phyloP scores from a whole-genome alignment of 257 asterid species.

The Nemophila menziesii region DNA sequence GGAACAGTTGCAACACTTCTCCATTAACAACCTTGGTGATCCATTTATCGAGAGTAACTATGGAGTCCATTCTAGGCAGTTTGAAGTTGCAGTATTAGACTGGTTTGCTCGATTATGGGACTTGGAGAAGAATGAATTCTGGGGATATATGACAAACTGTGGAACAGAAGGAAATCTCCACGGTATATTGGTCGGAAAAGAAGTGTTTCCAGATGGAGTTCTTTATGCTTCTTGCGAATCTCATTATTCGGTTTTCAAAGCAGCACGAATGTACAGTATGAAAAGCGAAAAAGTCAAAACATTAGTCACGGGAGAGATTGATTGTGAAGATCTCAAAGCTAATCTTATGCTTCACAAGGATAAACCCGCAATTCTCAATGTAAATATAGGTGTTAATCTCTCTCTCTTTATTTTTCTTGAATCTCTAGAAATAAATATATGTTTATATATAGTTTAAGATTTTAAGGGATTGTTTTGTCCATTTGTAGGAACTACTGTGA shows the following conservation, averaged over 20 bases:
- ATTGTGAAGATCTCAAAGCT: constrained; percentile 7
- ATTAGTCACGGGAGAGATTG: constrained; percentile 17
- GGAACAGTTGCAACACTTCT: constrained; percentile 76
- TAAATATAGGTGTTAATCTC: constrained; percentile 11
- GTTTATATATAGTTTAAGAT: constrained; percentile 82
- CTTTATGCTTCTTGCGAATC: constrained; percentile 18
- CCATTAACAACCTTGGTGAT: constrained; percentile 87
- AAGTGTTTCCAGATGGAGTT: constrained; percentile 17
- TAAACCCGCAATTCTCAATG: constrained; percentile 22
- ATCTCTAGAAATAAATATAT: too few species aligned
- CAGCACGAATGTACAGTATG: constrained; percentile 21
- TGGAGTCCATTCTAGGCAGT: constrained; percentile 86
- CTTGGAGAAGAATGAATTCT: constrained; percentile 15
- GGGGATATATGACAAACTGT: constrained; percentile 20
- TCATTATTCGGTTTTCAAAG: constrained; percentile 18
- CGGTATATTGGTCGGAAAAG: constrained; percentile 17
- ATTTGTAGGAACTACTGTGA: constrained; percentile 84
- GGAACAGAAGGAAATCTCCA: constrained; percentile 23
- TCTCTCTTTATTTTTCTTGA: not conserved
- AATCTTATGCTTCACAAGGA: constrained; percentile 12
- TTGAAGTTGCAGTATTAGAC: constrained; percentile 17
- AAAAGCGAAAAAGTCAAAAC: constrained; percentile 6
- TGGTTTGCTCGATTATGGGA: constrained; percentile 21
- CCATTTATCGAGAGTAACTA: constrained; percentile 95
- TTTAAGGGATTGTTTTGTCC: constrained; percentile 36